Conservation (phyloP, 768 basidiomycete genomes). For the Phlebiopsis flavidoalba region DNA sequence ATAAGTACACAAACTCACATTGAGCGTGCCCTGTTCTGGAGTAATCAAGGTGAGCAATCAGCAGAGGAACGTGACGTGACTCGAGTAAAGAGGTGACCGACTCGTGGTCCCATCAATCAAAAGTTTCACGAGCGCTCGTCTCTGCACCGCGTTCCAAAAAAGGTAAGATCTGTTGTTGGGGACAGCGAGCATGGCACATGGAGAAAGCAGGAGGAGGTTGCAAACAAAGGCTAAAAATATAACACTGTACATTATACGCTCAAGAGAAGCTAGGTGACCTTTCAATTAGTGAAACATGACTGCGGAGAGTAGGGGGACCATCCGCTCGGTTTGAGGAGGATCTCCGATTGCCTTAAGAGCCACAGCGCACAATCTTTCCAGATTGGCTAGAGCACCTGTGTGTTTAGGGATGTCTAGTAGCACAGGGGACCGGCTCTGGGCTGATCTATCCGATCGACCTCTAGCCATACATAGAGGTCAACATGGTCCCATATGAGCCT, state of each 20-base stretch:
- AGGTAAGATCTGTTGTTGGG: background rate
- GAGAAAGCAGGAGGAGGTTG: background rate
- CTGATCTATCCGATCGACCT: background rate
- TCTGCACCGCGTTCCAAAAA: constrained; percentile 1
- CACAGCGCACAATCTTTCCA: constrained; percentile 4
- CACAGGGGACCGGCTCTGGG: background rate
- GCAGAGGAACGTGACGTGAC: background rate
- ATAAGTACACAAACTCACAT: background rate
- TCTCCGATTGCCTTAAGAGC: constrained; percentile 4
- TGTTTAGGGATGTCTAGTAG: background rate
- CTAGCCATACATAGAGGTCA: background rate
- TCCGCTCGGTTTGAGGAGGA: background rate
- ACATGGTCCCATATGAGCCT: constrained; percentile 1
- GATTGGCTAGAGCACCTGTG: background rate
- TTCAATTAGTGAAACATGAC: too few relatives aligned
- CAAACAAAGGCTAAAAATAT: background rate
- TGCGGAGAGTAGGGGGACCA: background rate
- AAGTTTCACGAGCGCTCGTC: background rate
- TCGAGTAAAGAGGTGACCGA: background rate
- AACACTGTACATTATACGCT: too few relatives aligned
- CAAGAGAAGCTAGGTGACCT: too few relatives aligned
- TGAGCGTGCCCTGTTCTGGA: background rate
- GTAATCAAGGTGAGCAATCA: constrained; percentile 1
- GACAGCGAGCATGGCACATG: background rate
- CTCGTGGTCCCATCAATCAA: background rate